These are phyloP conservation scores for Colletotrichum lini DNA, from an alignment of 2,329 filamentous ascomycete species.

Conservation along the genomic window DNA sequence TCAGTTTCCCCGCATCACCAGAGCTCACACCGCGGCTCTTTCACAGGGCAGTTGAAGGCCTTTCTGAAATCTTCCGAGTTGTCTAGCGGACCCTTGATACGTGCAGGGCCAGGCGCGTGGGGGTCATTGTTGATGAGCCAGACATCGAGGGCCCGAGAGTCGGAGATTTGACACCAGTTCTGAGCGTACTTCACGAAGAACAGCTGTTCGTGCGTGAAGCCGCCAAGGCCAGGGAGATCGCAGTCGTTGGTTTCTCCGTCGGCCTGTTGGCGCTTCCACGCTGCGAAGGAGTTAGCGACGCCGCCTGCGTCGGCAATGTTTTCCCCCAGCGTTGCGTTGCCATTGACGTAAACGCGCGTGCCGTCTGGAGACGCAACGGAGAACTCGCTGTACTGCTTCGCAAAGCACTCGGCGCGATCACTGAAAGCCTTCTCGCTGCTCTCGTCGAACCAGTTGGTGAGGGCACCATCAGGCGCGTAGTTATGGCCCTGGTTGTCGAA, in stretches of 20 bases:
- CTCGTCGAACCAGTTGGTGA: constrained; percentile 77
- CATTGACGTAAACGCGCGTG: constrained; percentile 72
- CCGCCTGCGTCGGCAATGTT: constrained; percentile 83
- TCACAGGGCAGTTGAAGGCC: constrained; percentile 74
- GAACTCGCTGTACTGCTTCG: constrained; percentile 75
- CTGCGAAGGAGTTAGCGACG: constrained; percentile 72
- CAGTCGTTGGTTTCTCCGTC: constrained; percentile 60
- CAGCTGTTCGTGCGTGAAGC: constrained; percentile 76
- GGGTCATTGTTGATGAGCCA: constrained; percentile 72
- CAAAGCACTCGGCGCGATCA: constrained; percentile 73
- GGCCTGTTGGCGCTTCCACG: constrained; percentile 73
- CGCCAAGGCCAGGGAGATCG: constrained; percentile 71
- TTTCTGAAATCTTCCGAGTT: constrained; percentile 78
- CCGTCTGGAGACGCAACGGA: constrained; percentile 69
- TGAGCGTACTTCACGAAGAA: constrained; percentile 77
- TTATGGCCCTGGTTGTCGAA: constrained; percentile 77
- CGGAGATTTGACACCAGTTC: constrained; percentile 76
- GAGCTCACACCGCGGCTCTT: constrained; percentile 77
- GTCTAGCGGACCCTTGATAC: constrained; percentile 73
- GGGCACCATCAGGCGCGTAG: constrained; percentile 75
- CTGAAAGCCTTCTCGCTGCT: constrained; percentile 70
- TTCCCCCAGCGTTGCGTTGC: constrained; percentile 74
- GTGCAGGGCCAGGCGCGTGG: constrained; percentile 75
- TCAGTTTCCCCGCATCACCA: constrained; percentile 63
- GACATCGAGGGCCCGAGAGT: constrained; percentile 67